Percentiles rank a stretch among this genome's conserved stretches.
Conservation (phyloP, 2,329 filamentous ascomycete species). For the Fusarium annulatum region DNA sequence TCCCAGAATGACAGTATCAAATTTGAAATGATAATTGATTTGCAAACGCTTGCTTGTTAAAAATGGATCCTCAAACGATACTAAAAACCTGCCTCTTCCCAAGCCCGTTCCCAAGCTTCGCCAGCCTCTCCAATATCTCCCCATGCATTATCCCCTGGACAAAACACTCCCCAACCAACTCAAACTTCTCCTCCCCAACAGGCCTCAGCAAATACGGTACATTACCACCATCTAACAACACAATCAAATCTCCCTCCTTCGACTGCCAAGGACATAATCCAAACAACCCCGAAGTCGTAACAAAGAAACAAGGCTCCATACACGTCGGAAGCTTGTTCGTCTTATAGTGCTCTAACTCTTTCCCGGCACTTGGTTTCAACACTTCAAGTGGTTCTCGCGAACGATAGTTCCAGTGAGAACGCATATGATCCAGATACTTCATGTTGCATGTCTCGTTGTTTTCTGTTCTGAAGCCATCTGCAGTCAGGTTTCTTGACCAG, state of each 20-base stretch:
- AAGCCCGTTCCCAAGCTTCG: background rate
- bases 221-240: slow-evolving; percentile 19
- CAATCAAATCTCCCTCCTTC: slow-evolving; percentile 20
- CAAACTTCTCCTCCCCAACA: background rate
- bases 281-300: background rate
- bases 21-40: rapidly evolving
- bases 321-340: slow-evolving; percentile 13
- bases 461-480: background rate
- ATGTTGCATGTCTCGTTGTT: background rate
- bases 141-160: slow-evolving; percentile 29
- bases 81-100: background rate
- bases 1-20: rapidly evolving
- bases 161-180: slow-evolving; percentile 30
- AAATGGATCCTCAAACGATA: background rate
- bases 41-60: rapidly evolving
- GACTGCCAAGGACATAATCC: slow-evolving; percentile 32
- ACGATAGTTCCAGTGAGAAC: slow-evolving; percentile 14
- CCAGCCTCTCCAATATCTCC: slow-evolving; percentile 1
- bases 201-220: slow-evolving; percentile 24
- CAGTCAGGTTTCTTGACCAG: background rate
- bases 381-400: background rate
- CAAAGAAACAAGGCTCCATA: slow-evolving; percentile 25
- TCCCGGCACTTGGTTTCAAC: rapidly evolving
- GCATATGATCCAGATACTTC: slow-evolving; percentile 28
- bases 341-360: background rate